Evolutionary conservation across 306 rosid genomes (phyloP).

Genomic region (Corylus avellana): DNA sequence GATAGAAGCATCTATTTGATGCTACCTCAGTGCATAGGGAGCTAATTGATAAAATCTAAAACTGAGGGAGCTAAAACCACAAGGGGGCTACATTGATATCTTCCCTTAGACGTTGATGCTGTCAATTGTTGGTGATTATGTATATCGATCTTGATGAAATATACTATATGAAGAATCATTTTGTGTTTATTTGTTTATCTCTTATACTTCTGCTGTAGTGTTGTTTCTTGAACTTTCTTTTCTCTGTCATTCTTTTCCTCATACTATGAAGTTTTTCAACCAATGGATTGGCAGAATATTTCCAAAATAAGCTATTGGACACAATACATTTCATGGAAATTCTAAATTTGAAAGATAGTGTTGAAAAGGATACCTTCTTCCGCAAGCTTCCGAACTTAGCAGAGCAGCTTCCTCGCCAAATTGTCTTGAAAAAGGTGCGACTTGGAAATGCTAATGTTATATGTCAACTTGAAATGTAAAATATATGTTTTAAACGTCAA

Average conservation of each 20-base stretch:
- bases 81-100: too few species aligned
- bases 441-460: constrained; percentile 25
- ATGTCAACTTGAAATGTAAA: constrained; percentile 5
- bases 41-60: too few species aligned
- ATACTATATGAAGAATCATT: not conserved
- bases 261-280: constrained; percentile 14
- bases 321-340: constrained; percentile 99
- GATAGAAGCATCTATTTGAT: too few species aligned
- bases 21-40: too few species aligned
- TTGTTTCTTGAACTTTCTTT: not conserved
- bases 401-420: constrained; percentile 96
- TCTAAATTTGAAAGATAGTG: constrained; percentile 93
- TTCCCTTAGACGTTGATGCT: not conserved
- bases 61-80: too few species aligned
- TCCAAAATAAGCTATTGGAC: constrained; percentile 96
- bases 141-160: not conserved
- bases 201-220: not conserved
- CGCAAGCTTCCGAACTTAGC: constrained; percentile 98
- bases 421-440: constrained; percentile 92
- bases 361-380: constrained; percentile 97
- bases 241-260: constrained; percentile 13
- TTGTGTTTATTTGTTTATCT: not conserved
- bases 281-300: constrained; percentile 75
- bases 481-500: constrained; percentile 19
- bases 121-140: not conserved